Conservation (phyloP, 2,329 filamentous ascomycete species). For the Trichoderma oligosporum region DNA sequence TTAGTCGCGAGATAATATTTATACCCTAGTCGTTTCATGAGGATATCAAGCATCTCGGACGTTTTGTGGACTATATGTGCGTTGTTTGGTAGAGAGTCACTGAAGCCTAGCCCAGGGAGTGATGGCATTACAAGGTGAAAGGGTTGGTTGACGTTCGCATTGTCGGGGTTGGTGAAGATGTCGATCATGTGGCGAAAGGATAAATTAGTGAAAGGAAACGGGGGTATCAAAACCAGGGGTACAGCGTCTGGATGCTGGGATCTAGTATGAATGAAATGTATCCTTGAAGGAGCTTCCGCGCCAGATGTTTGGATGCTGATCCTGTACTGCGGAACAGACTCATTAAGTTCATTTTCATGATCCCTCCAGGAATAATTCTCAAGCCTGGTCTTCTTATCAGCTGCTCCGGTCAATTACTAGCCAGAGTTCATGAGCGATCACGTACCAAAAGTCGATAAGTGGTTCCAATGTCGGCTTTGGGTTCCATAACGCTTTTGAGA, state of each 20-base stretch:
- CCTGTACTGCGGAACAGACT: conserved; percentile 59
- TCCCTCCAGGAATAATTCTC: conserved; percentile 63
- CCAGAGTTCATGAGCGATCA: neutral
- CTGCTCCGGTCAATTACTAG: neutral
- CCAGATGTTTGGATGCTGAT: conserved; percentile 47
- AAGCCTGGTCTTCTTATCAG: conserved; percentile 46
- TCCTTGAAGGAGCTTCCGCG: conserved; percentile 43
- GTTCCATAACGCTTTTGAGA: conserved; percentile 52
- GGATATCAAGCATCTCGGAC: conserved; percentile 51
- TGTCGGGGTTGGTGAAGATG: conserved; percentile 51
- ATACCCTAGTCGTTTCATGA: conserved; percentile 62
- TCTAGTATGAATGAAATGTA: conserved; percentile 63
- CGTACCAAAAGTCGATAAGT: conserved; percentile 62
- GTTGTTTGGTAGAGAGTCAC: conserved; percentile 54
- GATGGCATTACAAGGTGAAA: conserved; percentile 66
- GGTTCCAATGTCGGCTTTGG: conserved; percentile 61
- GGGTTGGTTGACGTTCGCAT: conserved; percentile 43
- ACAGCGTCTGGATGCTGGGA: conserved; percentile 53
- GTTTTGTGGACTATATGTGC: conserved; percentile 49
- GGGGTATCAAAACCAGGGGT: conserved; percentile 61
- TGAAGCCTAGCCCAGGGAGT: conserved; percentile 64
- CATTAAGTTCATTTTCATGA: conserved; percentile 56
- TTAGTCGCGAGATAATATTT: conserved; percentile 55
- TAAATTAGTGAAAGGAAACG: conserved; percentile 63
- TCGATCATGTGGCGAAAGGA: conserved; percentile 55